Evolutionary conservation across 1,139 yeast genomes (phyloP).

Genomic region (Meyerozyma sp.): DNA sequence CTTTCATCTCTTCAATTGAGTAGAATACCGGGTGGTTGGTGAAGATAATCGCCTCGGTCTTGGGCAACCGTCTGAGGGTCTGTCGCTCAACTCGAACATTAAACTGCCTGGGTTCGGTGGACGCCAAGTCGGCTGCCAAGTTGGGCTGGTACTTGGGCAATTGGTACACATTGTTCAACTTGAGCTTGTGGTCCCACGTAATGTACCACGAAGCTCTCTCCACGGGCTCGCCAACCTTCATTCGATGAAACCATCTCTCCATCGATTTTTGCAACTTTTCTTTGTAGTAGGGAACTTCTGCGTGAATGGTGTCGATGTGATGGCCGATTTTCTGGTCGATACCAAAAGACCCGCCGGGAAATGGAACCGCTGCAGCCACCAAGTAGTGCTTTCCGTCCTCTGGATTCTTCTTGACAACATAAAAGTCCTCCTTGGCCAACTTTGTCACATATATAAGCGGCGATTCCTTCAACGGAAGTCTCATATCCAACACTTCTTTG

Average conservation of each 20-base stretch:
- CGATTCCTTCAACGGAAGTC: slow-evolving; percentile 54
- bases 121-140: slow-evolving; percentile 23
- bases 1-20: slow-evolving; percentile 70
- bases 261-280: slow-evolving; percentile 62
- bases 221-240: slow-evolving; percentile 57
- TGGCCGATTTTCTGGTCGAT: slow-evolving; percentile 55
- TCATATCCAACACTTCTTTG: slow-evolving; percentile 54
- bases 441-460: slow-evolving; percentile 60
- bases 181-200: slow-evolving; percentile 63
- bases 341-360: slow-evolving; percentile 74
- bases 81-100: slow-evolving; percentile 58
- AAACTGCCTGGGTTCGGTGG: slow-evolving; percentile 41
- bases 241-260: slow-evolving; percentile 68
- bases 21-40: slow-evolving; percentile 68
- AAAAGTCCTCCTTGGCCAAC: slow-evolving; percentile 72
- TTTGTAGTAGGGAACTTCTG: slow-evolving; percentile 67
- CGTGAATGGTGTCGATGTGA: slow-evolving; percentile 59
- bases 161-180: slow-evolving; percentile 51
- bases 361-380: slow-evolving; percentile 72
- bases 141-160: slow-evolving; percentile 28
- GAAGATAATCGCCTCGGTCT: slow-evolving; percentile 44
- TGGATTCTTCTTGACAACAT: slow-evolving; percentile 49
- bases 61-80: slow-evolving; percentile 45
- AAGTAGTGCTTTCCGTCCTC: slow-evolving; percentile 58
- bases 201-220: slow-evolving; percentile 76